phyloP scores from a whole-genome alignment of 306 rosid species.

The Cyamopsis tetragonoloba region DNA sequence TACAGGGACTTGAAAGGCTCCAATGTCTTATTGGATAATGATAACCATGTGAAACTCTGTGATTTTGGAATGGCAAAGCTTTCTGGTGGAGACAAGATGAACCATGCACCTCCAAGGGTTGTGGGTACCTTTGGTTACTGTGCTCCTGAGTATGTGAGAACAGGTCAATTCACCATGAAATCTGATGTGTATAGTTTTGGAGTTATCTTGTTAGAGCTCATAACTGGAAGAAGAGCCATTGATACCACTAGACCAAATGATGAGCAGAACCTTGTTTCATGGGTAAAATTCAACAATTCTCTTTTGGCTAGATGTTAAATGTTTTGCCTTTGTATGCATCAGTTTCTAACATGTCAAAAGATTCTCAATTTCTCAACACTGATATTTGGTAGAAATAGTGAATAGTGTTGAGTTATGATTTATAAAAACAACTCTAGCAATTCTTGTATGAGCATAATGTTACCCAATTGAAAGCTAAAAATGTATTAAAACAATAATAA shows the following conservation, averaged over 20 bases:
- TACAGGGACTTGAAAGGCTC: constrained; percentile 62
- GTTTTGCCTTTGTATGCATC: no score
- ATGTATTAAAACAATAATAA: no score
- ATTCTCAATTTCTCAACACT: no score
- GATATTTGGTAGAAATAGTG: no score
- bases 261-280: constrained; percentile 85
- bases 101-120: constrained; percentile 57
- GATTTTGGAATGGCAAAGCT: constrained; percentile 63
- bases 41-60: constrained; percentile 45
- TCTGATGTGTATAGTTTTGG: constrained; percentile 90
- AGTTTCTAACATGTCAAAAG: no score
- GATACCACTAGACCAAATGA: constrained; percentile 67
- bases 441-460: no score
- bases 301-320: not conserved
- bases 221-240: constrained; percentile 78
- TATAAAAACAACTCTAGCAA: no score
- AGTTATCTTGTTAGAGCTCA: constrained; percentile 75
- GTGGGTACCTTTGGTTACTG: constrained; percentile 78
- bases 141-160: constrained; percentile 77
- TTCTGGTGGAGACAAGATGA: constrained; percentile 44
- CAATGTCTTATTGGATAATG: constrained; percentile 53
- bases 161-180: constrained; percentile 52
- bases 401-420: no score
- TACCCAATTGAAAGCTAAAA: no score
- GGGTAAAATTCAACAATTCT: constrained; percentile 48